These are phyloP conservation scores for Lotmaria passim DNA, from an alignment of 208 protist species.

Conservation along the genomic window DNA sequence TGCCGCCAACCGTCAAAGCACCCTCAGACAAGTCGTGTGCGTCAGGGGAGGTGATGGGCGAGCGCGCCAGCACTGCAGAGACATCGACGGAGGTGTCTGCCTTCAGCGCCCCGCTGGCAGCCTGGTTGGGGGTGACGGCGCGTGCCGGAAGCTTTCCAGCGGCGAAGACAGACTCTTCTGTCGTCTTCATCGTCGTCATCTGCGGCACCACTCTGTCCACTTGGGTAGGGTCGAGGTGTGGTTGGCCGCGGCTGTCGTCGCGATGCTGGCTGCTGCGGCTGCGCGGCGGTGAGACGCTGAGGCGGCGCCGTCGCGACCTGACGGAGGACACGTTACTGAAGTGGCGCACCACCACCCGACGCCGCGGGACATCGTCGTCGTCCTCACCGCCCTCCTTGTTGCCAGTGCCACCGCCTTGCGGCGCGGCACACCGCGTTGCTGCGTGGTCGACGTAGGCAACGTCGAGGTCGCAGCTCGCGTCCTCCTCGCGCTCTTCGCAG, in stretches of 20 bases:
- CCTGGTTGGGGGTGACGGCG: not conserved
- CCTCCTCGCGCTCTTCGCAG: constrained; percentile 35
- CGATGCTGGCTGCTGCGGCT: not conserved
- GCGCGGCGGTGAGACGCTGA: not conserved
- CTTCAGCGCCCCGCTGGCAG: not conserved
- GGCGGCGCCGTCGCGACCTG: not conserved
- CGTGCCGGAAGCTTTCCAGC: not conserved
- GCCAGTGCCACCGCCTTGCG: not conserved
- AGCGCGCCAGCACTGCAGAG: constrained; percentile 12
- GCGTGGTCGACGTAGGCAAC: not conserved
- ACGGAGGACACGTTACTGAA: constrained; percentile 10
- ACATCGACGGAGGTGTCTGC: constrained; percentile 3
- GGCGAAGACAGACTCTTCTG: constrained; percentile 3
- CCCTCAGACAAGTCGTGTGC: constrained; percentile 18
- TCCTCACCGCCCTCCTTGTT: not conserved
- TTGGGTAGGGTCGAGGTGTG: constrained; percentile 16
- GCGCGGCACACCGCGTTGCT: not conserved
- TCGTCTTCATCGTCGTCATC: not conserved
- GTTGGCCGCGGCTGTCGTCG: constrained; percentile 1
- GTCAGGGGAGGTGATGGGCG: constrained; percentile 15
- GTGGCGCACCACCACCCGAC: constrained; percentile 11
- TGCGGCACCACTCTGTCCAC: not conserved
- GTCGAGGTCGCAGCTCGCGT: constrained; percentile 1
- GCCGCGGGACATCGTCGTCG: not conserved
- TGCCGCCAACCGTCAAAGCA: not conserved